Percentiles rank a stretch among this genome's conserved stretches.
phyloP scores from a whole-genome alignment of 805 yeast species.

The Brettanomyces sp. region DNA sequence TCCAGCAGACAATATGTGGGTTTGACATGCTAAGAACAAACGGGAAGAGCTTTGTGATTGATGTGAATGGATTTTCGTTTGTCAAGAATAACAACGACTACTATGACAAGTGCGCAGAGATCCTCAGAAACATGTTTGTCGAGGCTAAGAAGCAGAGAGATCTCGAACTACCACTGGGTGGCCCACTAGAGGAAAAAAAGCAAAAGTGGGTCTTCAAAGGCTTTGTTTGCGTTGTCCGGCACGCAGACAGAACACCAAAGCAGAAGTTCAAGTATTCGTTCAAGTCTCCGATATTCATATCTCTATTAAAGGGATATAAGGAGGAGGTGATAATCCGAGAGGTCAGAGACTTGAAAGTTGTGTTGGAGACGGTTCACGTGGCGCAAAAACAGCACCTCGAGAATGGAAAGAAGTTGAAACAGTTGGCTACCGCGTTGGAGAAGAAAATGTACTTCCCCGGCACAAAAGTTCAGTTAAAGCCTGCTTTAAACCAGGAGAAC shows the following conservation, averaged over 20 bases:
- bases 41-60: constrained; percentile 86
- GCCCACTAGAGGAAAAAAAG: constrained; percentile 40
- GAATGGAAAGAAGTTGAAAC: constrained; percentile 66
- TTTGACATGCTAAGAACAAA: constrained; percentile 86
- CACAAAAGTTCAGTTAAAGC: constrained; percentile 91
- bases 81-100: constrained; percentile 86
- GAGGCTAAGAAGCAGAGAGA: constrained; percentile 41
- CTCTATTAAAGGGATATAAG: constrained; percentile 83
- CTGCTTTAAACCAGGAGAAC: constrained; percentile 53
- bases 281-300: constrained; percentile 76
- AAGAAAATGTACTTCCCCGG: constrained; percentile 90
- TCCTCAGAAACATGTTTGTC: constrained; percentile 64
- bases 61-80: constrained; percentile 95
- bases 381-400: constrained; percentile 77
- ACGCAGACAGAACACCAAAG: constrained; percentile 97
- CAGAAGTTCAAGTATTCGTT: constrained; percentile 96
- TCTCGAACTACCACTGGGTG: neutral
- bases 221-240: constrained; percentile 82
- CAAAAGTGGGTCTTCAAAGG: constrained; percentile 98
- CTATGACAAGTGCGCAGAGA: constrained; percentile 75
- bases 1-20: constrained; percentile 94
- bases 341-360: constrained; percentile 75
- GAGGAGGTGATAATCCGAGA: constrained; percentile 95
- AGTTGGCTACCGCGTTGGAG: constrained; percentile 73
- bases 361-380: constrained; percentile 69